Evolutionary conservation across 352 stramenopile species (phyloP), one percentile per base, ranked within the genome.

Genomic region (Phytophthora tubulina): DNA sequence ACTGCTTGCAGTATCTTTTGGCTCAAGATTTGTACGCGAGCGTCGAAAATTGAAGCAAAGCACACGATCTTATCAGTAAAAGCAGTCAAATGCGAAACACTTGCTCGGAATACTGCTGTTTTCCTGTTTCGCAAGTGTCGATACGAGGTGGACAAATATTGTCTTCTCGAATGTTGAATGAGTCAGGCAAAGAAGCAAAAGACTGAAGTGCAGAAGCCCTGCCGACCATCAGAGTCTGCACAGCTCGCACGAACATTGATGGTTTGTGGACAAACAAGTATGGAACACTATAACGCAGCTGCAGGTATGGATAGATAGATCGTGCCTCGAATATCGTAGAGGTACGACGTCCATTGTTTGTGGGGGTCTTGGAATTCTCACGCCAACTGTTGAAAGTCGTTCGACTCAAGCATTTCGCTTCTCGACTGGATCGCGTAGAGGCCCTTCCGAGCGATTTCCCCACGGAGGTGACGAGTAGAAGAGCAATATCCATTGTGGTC

Each of bases 81-180:
- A 62, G 38, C 54, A 33, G 2, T 7, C 14, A 27, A 36, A 51
- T 27, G 21, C 21, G 21, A 48, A 63, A 31, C 21, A 27, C 21
- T 27, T 51, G 61, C 50, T 33, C 32, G 41, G 50, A 49, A 69
- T 69, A 63, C 62, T 69, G 62, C 62, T 63, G 62, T 53, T 69
- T 69, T 54, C 50, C 56, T 17, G 56, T 17, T 44, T 36, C 21
- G 46, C 30, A 31, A 41, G 10, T 50, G 48, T 42, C 58, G 35
- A 52, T 48, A 52, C 17, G 11, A n/a, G 21, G 21, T 27, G 21
- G 21, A 27, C 21, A 27, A 27, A 2, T 27, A 27, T 27, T 27
- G 21, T 27, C 21, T 27, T 13, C 38, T 39, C 11, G 17, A 69
- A 63, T 69, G 31, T 63, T 62, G 51, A 69, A 49, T 63, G 62